These are phyloP conservation scores for Castanopsis chinensis DNA, from an alignment of 306 rosid species.

Conservation along the genomic window DNA sequence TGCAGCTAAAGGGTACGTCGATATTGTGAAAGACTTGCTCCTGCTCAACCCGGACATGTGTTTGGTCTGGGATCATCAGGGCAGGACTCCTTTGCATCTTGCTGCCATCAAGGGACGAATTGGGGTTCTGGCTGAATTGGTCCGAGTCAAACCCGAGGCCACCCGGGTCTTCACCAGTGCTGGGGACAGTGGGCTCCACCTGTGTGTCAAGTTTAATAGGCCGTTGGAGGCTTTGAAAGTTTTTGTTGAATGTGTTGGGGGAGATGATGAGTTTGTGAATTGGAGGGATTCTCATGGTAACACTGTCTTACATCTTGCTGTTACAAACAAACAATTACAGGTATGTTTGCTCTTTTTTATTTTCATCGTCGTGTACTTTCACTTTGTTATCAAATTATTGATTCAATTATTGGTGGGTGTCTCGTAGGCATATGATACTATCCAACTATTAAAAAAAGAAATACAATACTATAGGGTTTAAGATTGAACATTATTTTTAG, in stretches of 20 bases:
- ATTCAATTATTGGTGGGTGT: not conserved
- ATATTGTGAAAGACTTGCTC: slow-evolving; percentile 16
- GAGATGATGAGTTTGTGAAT: slow-evolving; percentile 24
- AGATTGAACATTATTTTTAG: too few relatives aligned
- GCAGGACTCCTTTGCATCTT: slow-evolving; percentile 33
- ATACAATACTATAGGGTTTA: too few relatives aligned
- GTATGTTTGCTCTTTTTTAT: not conserved
- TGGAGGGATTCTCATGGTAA: slow-evolving; percentile 25
- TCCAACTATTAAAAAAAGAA: too few relatives aligned
- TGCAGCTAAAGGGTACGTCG: slow-evolving; percentile 25
- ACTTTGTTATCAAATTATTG: not conserved
- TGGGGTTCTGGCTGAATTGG: slow-evolving; percentile 23
- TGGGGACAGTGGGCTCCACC: slow-evolving; percentile 23
- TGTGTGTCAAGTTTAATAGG: slow-evolving; percentile 29
- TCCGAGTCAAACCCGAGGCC: slow-evolving; percentile 18
- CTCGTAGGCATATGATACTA: too few relatives aligned
- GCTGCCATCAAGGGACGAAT: slow-evolving; percentile 31
- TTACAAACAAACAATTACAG: slow-evolving; percentile 26
- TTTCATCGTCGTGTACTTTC: not conserved
- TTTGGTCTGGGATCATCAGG: slow-evolving; percentile 17
- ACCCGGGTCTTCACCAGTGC: slow-evolving; percentile 7
- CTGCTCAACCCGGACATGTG: slow-evolving; percentile 23
- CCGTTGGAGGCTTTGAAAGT: slow-evolving; percentile 23
- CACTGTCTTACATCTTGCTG: slow-evolving; percentile 28
- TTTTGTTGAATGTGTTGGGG: slow-evolving; percentile 21